Evolutionary conservation across 768 basidiomycete genomes (phyloP), one percentile per base, ranked within the genome.

Genomic region (Suillus ampliporus): DNA sequence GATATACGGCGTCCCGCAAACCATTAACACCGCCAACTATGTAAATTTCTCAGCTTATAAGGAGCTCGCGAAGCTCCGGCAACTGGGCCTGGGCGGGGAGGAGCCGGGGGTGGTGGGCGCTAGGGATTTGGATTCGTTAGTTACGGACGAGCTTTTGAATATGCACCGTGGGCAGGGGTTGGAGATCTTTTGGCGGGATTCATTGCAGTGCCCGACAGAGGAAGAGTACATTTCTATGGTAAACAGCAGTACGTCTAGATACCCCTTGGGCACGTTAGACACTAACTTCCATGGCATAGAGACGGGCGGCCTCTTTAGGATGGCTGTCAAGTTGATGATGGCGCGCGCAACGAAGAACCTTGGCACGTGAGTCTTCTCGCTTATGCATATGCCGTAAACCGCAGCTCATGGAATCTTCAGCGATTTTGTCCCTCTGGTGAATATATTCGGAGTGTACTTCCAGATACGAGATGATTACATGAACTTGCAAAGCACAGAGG

Each of bases 401-500:
- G 3, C 34, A 28, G 2, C 57, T 38, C 1, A 35, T 28, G 0
- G 21, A 8, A 9, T 35, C 38, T 2, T 43, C 63, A 97, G 94
- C 11, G 88, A 98, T 74, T 97, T 94, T 66, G 88, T 97, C 2
- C 94, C 95, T 0, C 83, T 99, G 2, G 92, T 97, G 65, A 97
- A 97, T 74, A 84, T 97, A 11, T 91, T 98, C 64, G 94, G 96
- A 3, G 86, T 97, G n/a, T 91, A 88, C 69, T 97, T 95, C 75
- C 97, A 99, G 73, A 96, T 99, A 67, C 80, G 95, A n/a, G 97
- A 99, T 68, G 97, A 98, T 74, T 91, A 95, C 51, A 94, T 97
- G 92, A 98, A 98, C 69, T 78, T 98, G 28, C 89, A 96, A 70
- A 94, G 92, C 53, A 84, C 85, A 19, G 87, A 95, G 82, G 95